phyloP scores from a whole-genome alignment of 169 alveolate species.

The Babesia sp. region DNA sequence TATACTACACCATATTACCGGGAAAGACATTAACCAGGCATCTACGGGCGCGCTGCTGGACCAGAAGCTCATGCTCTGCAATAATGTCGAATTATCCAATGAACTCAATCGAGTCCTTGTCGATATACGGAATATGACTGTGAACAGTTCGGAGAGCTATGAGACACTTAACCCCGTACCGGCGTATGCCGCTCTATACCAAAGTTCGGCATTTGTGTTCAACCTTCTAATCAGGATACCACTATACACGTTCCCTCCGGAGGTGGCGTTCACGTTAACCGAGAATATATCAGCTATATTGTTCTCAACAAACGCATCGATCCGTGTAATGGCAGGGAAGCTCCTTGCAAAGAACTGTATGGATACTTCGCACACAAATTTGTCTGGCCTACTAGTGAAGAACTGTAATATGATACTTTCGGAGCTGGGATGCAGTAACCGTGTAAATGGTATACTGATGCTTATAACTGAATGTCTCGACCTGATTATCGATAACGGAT shows the following conservation, averaged over 20 bases:
- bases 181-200: conserved; percentile 26
- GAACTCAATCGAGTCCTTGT: conserved; percentile 2
- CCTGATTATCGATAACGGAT: conserved; percentile 13
- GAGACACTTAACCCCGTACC: conserved; percentile 35
- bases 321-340: conserved; percentile 28
- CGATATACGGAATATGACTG: conserved; percentile 15
- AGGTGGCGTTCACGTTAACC: conserved; percentile 14
- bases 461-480: conserved; percentile 22
- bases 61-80: conserved; percentile 23
- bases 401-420: neutral
- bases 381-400: neutral
- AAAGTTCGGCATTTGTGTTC: conserved; percentile 26
- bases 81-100: conserved; percentile 7
- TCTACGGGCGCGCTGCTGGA: conserved; percentile 31
- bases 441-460: conserved; percentile 22
- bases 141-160: conserved; percentile 21
- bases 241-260: conserved; percentile 34
- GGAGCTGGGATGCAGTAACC: conserved; percentile 10
- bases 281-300: conserved; percentile 1
- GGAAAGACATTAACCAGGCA: conserved; percentile 21
- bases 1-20: conserved; percentile 31
- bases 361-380: conserved; percentile 12
- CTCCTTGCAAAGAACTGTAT: conserved; percentile 20
- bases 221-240: conserved; percentile 40
- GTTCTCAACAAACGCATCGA: conserved; percentile 25